Conservation (phyloP, 2,329 filamentous ascomycete species). For the Neofusicoccum sp. region DNA sequence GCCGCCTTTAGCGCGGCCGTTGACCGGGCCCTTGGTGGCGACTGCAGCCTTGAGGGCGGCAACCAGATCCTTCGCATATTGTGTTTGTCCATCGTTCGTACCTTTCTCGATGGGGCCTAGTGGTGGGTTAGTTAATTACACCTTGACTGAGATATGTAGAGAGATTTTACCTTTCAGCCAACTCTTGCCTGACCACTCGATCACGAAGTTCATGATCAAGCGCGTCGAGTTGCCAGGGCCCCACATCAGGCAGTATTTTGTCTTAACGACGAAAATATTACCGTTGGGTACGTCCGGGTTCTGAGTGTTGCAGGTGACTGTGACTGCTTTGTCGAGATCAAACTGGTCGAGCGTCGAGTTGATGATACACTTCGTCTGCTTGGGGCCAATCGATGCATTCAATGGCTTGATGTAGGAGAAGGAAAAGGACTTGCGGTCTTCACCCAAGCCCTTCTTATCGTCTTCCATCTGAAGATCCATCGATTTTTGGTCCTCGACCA, state of each 20-base stretch:
- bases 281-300: slow-evolving; percentile 95
- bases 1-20: slow-evolving; percentile 52
- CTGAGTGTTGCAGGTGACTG: slow-evolving; percentile 79
- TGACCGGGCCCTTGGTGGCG: slow-evolving; percentile 61
- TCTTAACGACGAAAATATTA: slow-evolving; percentile 89
- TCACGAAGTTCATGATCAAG: slow-evolving; percentile 82
- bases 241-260: slow-evolving; percentile 93
- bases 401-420: slow-evolving; percentile 94
- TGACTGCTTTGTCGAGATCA: slow-evolving; percentile 85
- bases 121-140: background rate
- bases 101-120: slow-evolving; percentile 94
- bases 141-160: slow-evolving; percentile 19
- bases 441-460: slow-evolving; percentile 75
- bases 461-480: slow-evolving; percentile 81
- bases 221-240: slow-evolving; percentile 83
- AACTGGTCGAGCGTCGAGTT: slow-evolving; percentile 80
- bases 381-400: slow-evolving; percentile 80
- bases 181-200: slow-evolving; percentile 97
- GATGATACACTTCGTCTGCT: slow-evolving; percentile 91
- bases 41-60: slow-evolving; percentile 74
- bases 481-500: slow-evolving; percentile 86
- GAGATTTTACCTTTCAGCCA: slow-evolving; percentile 80
- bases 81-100: slow-evolving; percentile 83
- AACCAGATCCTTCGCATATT: slow-evolving; percentile 80
- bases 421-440: slow-evolving; percentile 72